phyloP scores from a whole-genome alignment of 352 stramenopile genomes.

The Globisporangium cederbergense region DNA sequence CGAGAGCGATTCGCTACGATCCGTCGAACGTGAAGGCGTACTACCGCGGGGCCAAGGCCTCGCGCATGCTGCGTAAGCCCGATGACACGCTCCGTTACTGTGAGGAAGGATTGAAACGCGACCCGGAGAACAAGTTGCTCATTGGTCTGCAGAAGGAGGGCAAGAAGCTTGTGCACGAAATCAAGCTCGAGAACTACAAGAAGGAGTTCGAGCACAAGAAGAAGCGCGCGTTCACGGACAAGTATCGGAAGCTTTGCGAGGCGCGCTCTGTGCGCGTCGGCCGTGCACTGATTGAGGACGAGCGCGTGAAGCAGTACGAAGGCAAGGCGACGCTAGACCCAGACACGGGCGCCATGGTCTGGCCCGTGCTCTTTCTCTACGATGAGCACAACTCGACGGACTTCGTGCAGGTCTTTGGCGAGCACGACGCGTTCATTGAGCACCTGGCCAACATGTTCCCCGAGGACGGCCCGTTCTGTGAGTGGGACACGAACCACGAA shows the following conservation, averaged over 20 bases:
- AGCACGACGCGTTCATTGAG: constrained; percentile 79
- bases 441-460: constrained; percentile 90
- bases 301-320: constrained; percentile 79
- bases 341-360: constrained; percentile 60
- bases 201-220: constrained; percentile 69
- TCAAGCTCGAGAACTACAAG: constrained; percentile 60
- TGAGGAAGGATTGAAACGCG: constrained; percentile 63
- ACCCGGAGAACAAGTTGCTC: constrained; percentile 77
- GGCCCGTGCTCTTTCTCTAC: constrained; percentile 84
- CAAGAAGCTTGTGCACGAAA: constrained; percentile 50
- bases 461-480: constrained; percentile 75
- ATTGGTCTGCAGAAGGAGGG: constrained; percentile 67
- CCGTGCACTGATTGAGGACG: constrained; percentile 70
- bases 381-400: constrained; percentile 83
- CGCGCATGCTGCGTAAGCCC: constrained; percentile 70
- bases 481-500: constrained; percentile 70
- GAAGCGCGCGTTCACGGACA: constrained; percentile 58
- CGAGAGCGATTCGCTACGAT: constrained; percentile 67
- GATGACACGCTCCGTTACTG: constrained; percentile 82
- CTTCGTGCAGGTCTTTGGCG: constrained; percentile 78
- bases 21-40: constrained; percentile 78
- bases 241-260: constrained; percentile 74
- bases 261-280: constrained; percentile 65
- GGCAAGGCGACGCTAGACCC: constrained; percentile 74
- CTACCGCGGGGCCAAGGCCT: constrained; percentile 83